Percentiles rank a stretch among this genome's conserved stretches.
These are phyloP conservation scores for Xylaria cubensis DNA, from an alignment of 495 filamentous ascomycete species.

Conservation along the genomic window DNA sequence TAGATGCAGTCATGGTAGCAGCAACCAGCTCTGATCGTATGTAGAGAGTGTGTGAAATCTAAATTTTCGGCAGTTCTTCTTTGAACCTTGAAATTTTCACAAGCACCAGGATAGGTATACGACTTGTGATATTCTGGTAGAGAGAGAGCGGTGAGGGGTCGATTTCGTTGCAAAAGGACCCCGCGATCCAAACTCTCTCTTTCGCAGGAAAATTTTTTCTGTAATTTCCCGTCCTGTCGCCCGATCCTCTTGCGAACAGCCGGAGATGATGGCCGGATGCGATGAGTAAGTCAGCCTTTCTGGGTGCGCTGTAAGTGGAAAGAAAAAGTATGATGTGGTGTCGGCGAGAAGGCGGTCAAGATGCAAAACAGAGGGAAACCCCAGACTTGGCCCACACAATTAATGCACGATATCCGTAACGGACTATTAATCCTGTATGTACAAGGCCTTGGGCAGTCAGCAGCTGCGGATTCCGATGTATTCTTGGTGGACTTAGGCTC, in stretches of 20 bases:
- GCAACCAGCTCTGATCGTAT: slow-evolving; percentile 27
- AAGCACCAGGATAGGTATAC: neutral
- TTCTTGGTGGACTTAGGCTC: slow-evolving; percentile 24
- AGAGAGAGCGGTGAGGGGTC: slow-evolving; percentile 25
- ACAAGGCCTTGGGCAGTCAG: slow-evolving; percentile 21
- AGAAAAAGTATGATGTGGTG: slow-evolving; percentile 33
- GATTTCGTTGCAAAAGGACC: neutral
- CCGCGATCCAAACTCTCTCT: slow-evolving; percentile 7
- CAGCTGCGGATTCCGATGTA: slow-evolving; percentile 22
- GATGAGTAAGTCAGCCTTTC: slow-evolving; percentile 6
- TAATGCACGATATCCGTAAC: slow-evolving; percentile 30
- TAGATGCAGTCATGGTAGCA: slow-evolving; percentile 37
- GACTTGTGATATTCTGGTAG: neutral
- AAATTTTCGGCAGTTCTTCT: slow-evolving; percentile 14
- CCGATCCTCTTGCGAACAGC: slow-evolving; percentile 22
- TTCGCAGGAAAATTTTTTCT: slow-evolving; percentile 29
- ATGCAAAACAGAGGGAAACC: slow-evolving; percentile 29
- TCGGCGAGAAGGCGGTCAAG: slow-evolving; percentile 42
- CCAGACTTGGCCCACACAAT: slow-evolving; percentile 24
- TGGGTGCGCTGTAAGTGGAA: slow-evolving; percentile 7
- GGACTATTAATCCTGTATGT: slow-evolving; percentile 22
- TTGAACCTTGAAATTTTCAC: slow-evolving; percentile 11
- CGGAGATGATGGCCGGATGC: slow-evolving; percentile 26
- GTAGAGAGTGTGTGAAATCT: neutral
- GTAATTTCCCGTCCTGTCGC: slow-evolving; percentile 18